These are phyloP conservation scores for Hydrangea macrophylla DNA, from an alignment of 148 eudicot genomes.

Conservation along the genomic window DNA sequence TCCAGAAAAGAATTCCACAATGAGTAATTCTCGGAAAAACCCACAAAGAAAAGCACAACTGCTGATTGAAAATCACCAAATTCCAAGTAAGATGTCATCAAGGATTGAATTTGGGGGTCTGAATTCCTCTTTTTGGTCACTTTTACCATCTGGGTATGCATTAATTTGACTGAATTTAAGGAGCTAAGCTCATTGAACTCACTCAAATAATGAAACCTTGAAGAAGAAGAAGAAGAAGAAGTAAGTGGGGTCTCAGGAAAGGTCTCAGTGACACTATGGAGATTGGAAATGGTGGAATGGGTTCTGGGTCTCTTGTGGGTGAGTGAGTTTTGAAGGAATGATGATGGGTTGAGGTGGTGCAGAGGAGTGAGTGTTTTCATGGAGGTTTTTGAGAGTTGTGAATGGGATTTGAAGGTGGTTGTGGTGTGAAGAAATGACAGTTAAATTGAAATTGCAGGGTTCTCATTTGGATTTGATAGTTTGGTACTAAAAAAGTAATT, in stretches of 20 bases:
- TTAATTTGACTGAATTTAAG: slow-evolving; percentile 32
- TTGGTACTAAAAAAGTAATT: neutral
- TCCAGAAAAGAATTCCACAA: slow-evolving; percentile 44
- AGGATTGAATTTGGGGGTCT: slow-evolving; percentile 24
- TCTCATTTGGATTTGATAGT: neutral
- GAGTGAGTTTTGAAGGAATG: slow-evolving; percentile 16
- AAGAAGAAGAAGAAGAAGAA: slow-evolving; percentile 22
- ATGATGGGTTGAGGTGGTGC: slow-evolving; percentile 10
- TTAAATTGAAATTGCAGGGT: neutral
- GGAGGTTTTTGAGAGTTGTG: neutral
- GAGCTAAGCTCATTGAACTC: slow-evolving; percentile 26
- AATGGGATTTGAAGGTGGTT: neutral
- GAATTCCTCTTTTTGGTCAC: slow-evolving; percentile 19
- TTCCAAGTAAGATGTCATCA: slow-evolving; percentile 44
- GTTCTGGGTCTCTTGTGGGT: slow-evolving; percentile 10
- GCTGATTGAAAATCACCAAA: slow-evolving; percentile 50
- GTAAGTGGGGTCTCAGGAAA: slow-evolving; percentile 13
- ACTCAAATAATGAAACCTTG: slow-evolving; percentile 10
- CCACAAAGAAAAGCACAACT: slow-evolving; percentile 41
- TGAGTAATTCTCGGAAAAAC: slow-evolving; percentile 30
- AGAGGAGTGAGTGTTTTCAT: slow-evolving; percentile 14
- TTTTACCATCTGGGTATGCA: slow-evolving; percentile 59
- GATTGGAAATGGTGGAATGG: slow-evolving; percentile 14
- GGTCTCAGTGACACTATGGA: slow-evolving; percentile 21
- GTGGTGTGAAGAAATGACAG: slow-evolving; percentile 16